Conservation (phyloP, 257 asterid genomes). For the Parsonsia alboflavescens region DNA sequence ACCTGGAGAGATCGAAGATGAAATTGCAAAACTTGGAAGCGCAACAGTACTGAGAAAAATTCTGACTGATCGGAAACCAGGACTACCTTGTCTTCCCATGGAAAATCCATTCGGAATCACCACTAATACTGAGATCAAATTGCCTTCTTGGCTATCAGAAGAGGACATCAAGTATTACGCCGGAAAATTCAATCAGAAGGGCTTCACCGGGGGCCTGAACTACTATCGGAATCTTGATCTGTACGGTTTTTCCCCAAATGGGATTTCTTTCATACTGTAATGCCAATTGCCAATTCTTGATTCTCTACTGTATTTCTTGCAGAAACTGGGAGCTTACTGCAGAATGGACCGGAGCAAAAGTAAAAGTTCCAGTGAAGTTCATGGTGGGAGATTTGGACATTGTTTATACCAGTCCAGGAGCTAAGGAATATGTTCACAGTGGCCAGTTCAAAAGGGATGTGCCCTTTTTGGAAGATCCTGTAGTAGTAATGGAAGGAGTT, state of each 20-base stretch:
- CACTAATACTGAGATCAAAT: slow-evolving; percentile 18
- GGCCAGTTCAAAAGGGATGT: slow-evolving; percentile 80
- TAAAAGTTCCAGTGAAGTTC: slow-evolving; percentile 67
- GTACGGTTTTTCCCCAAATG: slow-evolving; percentile 27
- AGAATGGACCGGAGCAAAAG: slow-evolving; percentile 67
- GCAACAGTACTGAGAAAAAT: slow-evolving; percentile 63
- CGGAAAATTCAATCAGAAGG: slow-evolving; percentile 41
- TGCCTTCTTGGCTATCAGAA: slow-evolving; percentile 66
- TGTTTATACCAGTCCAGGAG: slow-evolving; percentile 77
- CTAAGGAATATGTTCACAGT: slow-evolving; percentile 80
- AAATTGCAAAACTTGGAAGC: slow-evolving; percentile 56
- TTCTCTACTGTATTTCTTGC: not conserved
- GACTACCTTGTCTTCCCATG: slow-evolving; percentile 56
- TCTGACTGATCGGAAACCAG: slow-evolving; percentile 51
- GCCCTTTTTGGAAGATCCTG: slow-evolving; percentile 62
- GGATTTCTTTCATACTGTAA: no score
- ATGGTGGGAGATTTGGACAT: slow-evolving; percentile 68
- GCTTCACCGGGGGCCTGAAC: slow-evolving; percentile 90
- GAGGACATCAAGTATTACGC: slow-evolving; percentile 63
- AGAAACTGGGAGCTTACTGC: slow-evolving; percentile 93
- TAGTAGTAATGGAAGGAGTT: slow-evolving; percentile 52
- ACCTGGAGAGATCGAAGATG: slow-evolving; percentile 65
- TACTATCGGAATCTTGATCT: slow-evolving; percentile 75
- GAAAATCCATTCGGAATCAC: slow-evolving; percentile 51
- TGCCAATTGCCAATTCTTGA: no score